Base-by-base conservation (phyloP, 2,329 filamentous ascomycete genomes). In the Colletotrichum sublineola region DNA sequence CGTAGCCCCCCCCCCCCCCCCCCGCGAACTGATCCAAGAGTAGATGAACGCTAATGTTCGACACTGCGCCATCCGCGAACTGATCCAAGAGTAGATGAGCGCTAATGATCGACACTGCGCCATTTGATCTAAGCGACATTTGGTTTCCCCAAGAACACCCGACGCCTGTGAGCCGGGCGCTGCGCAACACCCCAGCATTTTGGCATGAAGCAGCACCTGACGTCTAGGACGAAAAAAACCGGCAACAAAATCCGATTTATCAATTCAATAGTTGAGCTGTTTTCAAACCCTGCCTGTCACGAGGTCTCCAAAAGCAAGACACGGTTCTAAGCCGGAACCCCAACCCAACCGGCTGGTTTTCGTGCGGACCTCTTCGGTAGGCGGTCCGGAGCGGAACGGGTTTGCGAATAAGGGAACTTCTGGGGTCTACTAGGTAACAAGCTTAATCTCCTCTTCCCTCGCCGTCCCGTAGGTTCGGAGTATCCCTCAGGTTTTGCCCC, bases 321-420 rank as follows among this genome's bases (percentile, higher is more conserved):
- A 63, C 66, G 70, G 53, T 69, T 56, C 58, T 24, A n/a, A 60
- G 40, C 63, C 70, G 60, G 70, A 44, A 38, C 24, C n/a, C 36
- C 12, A 40, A 33, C 29, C 50, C 48, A 65, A 69, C 70, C 70
- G 70, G 64, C 46, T 73, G 70, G 44, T 73, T 73, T 73, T 70
- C 70, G 70, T 69, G 46, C 53, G n/a, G 36, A 24, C 48, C 57
- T 44, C 33, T 58, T 60, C 56, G 29, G 14, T 36, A 62, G 42
- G 46, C 24, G 55, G 62, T 56, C 42, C 36, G 48, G 63, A 67
- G 71, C 42, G 50, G 58, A 44, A 38, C 38, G 66, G 64, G 40
- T 15, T 20, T 29, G 36, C 33, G 58, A 70, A 67, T 48, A 55
- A 50, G 69, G 64, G 42, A 72, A 58, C 38, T 63, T 44, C 62